phyloP scores from a whole-genome alignment of 202 grass and related monocot species.

The Panicum hallii region DNA sequence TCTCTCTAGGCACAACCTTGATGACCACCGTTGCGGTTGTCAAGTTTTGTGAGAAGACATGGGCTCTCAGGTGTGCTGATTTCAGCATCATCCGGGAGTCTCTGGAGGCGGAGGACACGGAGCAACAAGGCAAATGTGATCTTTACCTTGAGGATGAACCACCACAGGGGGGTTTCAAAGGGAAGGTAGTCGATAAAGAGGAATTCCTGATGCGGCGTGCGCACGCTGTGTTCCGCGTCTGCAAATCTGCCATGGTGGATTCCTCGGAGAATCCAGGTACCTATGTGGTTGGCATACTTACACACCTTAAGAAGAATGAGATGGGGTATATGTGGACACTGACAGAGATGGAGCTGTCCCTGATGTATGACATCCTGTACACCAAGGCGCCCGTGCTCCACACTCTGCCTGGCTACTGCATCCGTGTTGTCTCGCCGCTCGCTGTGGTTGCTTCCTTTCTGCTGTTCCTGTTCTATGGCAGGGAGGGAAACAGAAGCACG shows the following conservation, averaged over 20 bases:
- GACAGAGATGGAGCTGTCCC: conserved; percentile 51
- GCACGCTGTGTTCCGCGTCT: conserved; percentile 41
- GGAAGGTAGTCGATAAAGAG: not conserved
- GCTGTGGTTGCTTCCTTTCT: not conserved
- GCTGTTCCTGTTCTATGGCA: not conserved
- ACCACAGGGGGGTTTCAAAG: not conserved
- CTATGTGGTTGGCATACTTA: not conserved
- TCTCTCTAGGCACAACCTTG: conserved; percentile 23
- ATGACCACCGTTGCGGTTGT: conserved; percentile 33
- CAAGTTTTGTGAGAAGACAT: conserved; percentile 56
- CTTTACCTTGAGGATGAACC: not conserved
- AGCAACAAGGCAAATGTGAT: not conserved
- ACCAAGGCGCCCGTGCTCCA: conserved; percentile 43
- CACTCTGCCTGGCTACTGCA: conserved; percentile 19
- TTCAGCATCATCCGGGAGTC: conserved; percentile 30
- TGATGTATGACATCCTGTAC: conserved; percentile 59
- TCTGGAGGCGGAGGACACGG: not conserved
- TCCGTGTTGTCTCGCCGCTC: not conserved
- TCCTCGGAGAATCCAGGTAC: not conserved
- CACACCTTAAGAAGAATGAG: not conserved
- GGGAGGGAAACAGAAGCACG: not conserved
- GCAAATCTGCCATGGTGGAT: conserved; percentile 35
- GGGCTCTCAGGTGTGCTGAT: conserved; percentile 39
- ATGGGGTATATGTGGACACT: conserved; percentile 23
- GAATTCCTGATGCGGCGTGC: conserved; percentile 17